Base-by-base conservation (phyloP, 2,329 filamentous ascomycete genomes). In the Cercospora nicotianae region DNA sequence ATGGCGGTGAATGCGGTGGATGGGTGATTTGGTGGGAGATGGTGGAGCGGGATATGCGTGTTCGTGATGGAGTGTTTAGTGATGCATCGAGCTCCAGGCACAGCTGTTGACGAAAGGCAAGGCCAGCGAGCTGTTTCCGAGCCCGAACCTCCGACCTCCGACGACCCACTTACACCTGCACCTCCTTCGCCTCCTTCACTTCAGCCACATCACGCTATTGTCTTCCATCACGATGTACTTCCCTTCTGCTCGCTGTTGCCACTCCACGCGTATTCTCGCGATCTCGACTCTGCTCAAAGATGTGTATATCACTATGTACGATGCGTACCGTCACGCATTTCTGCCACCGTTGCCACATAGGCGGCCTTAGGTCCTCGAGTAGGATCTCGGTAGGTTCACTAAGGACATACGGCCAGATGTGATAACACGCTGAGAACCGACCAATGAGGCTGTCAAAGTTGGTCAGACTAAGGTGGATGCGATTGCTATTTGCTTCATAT, bases 31-130 rank as follows among this genome's bases (percentile, higher is more conserved):
- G 8, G 16, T n/a, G 28, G 55, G 16, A 28, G 39, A 30, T 62
- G 60, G 20, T 62, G 36, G 28, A 23, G 31, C 16, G 55, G 18
- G 55, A 59, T 33, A 30, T 59, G 31, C 39, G 33, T 30, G 39
- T 31, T 48, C 60, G 42, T 55, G 48, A 39, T 45, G 20, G 42
- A 62, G 60, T 28, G 26, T 48, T 62, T 26, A 55, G 23, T 63
- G 48, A 20, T 39, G n/a, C 18, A 45, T 30, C 39, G 13, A 55
- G 39, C 42, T 62, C 48, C 28, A 62, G 60, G 60, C 60, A 62
- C 55, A 62, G 39, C 60, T 62, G 60, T 62, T 62, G 60, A 62
- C 60, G 60, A 62, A 42, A 42, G 16, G 36, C 36, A 42, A 16
- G n/a, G n/a, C 55, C 9, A 59, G 55, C 55, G 55, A 61, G 59